Evolutionary conservation across 1,284 basidiomycete species (phyloP), one percentile per base, ranked within the genome.

Genomic region (Ustanciosporium gigantosporum): DNA sequence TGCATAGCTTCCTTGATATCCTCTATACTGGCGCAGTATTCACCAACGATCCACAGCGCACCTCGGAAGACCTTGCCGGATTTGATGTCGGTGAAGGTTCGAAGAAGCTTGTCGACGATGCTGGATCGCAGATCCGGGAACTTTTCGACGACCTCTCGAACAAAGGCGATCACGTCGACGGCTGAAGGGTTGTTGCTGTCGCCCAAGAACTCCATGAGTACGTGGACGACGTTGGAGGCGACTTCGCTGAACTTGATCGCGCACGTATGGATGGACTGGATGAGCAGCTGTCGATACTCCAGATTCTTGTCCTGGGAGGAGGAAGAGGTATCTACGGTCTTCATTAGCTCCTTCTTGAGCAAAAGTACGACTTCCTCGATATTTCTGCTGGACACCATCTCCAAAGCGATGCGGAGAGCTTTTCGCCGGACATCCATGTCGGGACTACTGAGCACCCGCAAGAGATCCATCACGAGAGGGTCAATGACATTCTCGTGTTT

Each of bases 201-300:
- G 23, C 92, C 91, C 29, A 98, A 84, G 85, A 98, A 98, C 75
- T 97, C 92, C 91, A 98, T 95, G 43, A 99, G 83, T 3, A 93
- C 93, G 68, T 94, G 90, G 0, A 98, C 92, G 37, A 98, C 94
- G 66, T 88, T 92, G 4, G 90, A 89, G 3, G 94, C 94, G 14
- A 99, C 90, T 79, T 98, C 94, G n/a, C 91, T 92, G 82, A 96
- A 97, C 73, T 88, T 90, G 83, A 97, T 88, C 7, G 94, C 94
- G 71, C 91, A 94, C 41, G 95, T 84, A 79, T 98, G 95, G 68
- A 98, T 96, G 40, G 89, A 92, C 79, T 97, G 93, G 69, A 99
- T 97, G 58, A 99, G 85, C 1, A 98, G 84, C 76, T 97, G 94
- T 36, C 94, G 86, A 80, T 97, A 97, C 77, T 98, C 94, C 9